Base-by-base conservation (phyloP, 2,329 filamentous ascomycete genomes). In the Rosellinia necatrix region DNA sequence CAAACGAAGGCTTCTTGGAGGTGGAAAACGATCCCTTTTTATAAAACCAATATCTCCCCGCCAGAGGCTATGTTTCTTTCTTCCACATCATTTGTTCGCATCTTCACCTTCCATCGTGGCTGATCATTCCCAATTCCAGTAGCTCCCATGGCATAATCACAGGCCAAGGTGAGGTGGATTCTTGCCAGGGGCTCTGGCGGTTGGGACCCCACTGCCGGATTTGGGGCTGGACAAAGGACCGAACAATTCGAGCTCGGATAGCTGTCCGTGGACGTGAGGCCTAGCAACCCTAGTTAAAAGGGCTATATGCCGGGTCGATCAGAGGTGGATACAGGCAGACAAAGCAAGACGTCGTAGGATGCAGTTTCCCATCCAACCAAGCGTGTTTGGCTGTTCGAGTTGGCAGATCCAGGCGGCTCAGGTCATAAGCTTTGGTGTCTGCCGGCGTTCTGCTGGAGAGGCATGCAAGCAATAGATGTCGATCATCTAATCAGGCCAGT, bases 111-210 rank as follows among this genome's bases (percentile, higher is more conserved):
- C 38, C 48, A 47, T 55, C 40, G 40, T 38, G 32, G 55, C 37
- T 35, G 51, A 58, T 60, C 55, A 47, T 60, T 53, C 37, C 58
- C 37, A 40, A 49, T 47, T 47, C 17, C 13, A 48, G 50, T 10
- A 51, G 43, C 37, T 46, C 53, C 48, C 53, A 49, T 53, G 46
- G 46, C 27, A 51, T 46, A 27, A 53, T 49, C 50, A 56, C 53
- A 53, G 49, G 42, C 29, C 21, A 32, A 24, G 34, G 12, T 38
- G 55, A 41, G 46, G 51, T 51, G 56, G 51, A 49, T 49, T 56
- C 42, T n/a, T 27, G 40, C 24, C 37, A 53, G 44, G 54, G 54
- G 49, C 13, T 29, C 41, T 43, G 3, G 34, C 37, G 21, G 49
- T 34, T 46, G 37, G 15, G 34, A 22, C 53, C 46, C 53, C 53